Base-by-base conservation (phyloP, 2,329 filamentous ascomycete species). In the Pseudopyricularia javanii region DNA sequence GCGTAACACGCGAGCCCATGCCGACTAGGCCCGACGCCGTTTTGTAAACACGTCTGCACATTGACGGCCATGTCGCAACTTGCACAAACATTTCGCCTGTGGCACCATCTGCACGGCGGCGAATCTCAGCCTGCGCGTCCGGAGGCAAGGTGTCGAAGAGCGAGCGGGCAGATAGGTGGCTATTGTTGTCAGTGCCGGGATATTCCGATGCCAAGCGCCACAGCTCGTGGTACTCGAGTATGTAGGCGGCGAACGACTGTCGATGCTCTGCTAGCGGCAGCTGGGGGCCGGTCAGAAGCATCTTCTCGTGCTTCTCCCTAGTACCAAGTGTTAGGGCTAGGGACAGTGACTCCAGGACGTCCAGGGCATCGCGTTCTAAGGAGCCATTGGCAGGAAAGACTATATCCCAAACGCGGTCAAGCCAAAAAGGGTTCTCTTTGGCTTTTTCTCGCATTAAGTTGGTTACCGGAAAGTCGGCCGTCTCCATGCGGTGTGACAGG, bases 61-160 rank as follows among this genome's bases (percentile, higher is more conserved):
- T 57, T 22, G 56, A 53, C 14, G 54, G 54, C 56, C 56, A 57
- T 12, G 56, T 57, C 56, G 56, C 56, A 48, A 40, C 53, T 51
- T 57, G 52, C n/a, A 57, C 51, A 28, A 57, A 57, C 14, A 53
- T 26, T 14, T 15, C 51, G 34, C 53, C 34, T 3, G 54, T 54
- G 8, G 54, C 51, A 7, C 54, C 54, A 4, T 52, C 51, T 2
- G 54, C 56, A 12, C 56, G 56, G 28, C 53, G 33, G 49, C 56
- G 54, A 15, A 57, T 50, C 47, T 52, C 51, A n/a, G 22, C 47
- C 35, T 57, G 56, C 4, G 48, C 51, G 24, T 53, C 51, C 12
- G 35, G 49, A 24, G 56, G 54, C 30, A 57, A 40, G 49, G 48
- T 56, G 35, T 54, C 54, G 47, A 43, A 52, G 24, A 57, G 47